Conservation (phyloP, 345 rosid species). For the Isatis tinctoria region DNA sequence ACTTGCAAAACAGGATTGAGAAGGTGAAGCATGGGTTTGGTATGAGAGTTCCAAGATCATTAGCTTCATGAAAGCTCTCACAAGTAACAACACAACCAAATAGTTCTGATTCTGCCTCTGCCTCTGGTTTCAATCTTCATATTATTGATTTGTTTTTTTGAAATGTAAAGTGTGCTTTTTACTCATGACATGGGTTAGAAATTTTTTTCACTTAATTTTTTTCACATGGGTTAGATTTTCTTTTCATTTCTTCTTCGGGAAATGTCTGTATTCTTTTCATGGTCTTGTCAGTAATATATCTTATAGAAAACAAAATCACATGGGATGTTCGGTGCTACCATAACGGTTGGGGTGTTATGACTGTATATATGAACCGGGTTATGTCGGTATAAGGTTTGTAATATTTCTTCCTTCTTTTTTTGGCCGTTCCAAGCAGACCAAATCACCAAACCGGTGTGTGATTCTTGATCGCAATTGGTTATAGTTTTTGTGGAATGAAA, state of each 20-base stretch:
- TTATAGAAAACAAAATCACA: no score
- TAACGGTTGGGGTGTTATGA: neutral
- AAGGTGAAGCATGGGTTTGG: conserved; percentile 83
- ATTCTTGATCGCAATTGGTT: neutral
- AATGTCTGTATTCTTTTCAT: neutral
- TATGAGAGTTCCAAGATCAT: conserved; percentile 63
- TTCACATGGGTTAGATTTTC: neutral
- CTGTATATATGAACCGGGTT: neutral
- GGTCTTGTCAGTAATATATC: no score
- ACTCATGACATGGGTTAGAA: neutral
- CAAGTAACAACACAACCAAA: neutral
- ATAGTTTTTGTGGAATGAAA: neutral
- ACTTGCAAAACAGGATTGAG: conserved; percentile 59
- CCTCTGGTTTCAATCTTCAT: neutral
- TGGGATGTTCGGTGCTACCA: neutral
- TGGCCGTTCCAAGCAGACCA: neutral
- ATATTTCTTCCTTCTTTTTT: neutral
- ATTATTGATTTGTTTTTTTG: conserved; percentile 1
- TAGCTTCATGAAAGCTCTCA: conserved; percentile 35
- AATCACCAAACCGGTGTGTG: conserved; percentile 13
- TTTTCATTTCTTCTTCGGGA: neutral
- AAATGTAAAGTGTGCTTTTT: conserved; percentile 21
- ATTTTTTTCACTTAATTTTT: neutral
- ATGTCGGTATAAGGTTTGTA: conserved; percentile 9
- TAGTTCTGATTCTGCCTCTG: neutral